phyloP scores from a whole-genome alignment of 2,329 filamentous ascomycete genomes.

The Fusarium sp. region DNA sequence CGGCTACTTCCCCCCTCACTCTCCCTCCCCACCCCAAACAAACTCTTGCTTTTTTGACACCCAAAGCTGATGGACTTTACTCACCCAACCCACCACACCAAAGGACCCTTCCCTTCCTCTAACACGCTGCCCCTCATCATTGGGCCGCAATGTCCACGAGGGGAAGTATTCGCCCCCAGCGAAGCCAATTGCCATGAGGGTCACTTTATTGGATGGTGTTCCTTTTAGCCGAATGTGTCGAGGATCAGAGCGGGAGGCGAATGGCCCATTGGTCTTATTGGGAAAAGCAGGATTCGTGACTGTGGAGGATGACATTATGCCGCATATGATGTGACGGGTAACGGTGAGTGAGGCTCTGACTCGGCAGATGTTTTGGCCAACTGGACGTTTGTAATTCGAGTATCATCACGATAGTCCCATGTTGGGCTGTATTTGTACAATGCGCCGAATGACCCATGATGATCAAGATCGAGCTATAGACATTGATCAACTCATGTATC shows the following conservation, averaged over 20 bases:
- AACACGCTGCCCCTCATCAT: slow-evolving; percentile 27
- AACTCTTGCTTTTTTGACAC: slow-evolving; percentile 7
- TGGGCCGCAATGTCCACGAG: slow-evolving; percentile 38
- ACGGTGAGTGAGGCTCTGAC: slow-evolving; percentile 15
- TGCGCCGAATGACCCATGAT: background rate
- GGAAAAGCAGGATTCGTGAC: slow-evolving; percentile 5
- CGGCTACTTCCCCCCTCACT: slow-evolving; percentile 22
- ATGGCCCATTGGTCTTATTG: background rate
- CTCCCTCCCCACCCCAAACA: background rate
- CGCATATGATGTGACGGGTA: slow-evolving; percentile 16
- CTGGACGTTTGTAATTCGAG: background rate
- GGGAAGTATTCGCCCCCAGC: slow-evolving; percentile 1
- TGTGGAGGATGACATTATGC: slow-evolving; percentile 21
- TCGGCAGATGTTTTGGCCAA: slow-evolving; percentile 24
- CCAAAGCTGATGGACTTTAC: slow-evolving; percentile 3
- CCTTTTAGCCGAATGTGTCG: background rate
- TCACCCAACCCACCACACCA: slow-evolving; percentile 39
- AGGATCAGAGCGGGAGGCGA: slow-evolving; percentile 19
- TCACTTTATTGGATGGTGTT: background rate
- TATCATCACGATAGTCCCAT: background rate
- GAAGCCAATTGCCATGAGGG: background rate
- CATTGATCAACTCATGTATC: background rate
- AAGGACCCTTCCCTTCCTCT: slow-evolving; percentile 4
- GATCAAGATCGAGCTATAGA: background rate
- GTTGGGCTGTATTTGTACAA: slow-evolving; percentile 3